Conservation (phyloP, 2,329 filamentous ascomycete genomes). For the Zymoseptoria ardabiliae region DNA sequence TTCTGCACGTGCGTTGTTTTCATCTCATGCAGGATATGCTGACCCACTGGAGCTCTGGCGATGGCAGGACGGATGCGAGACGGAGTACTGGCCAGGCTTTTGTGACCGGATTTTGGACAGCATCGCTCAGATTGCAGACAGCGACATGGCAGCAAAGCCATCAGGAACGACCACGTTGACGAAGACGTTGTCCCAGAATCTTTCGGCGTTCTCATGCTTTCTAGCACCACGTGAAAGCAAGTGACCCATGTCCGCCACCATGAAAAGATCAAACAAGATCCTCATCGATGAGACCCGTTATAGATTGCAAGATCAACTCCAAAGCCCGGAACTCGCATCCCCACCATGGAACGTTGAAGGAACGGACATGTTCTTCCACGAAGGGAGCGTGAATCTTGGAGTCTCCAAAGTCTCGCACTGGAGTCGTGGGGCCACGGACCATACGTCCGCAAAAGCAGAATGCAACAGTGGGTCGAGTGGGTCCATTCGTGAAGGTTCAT, state of each 20-base stretch:
- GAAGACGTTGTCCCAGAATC: too few relatives aligned
- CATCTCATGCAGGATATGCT: background rate
- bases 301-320: background rate
- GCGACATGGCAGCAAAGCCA: background rate
- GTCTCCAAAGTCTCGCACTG: background rate
- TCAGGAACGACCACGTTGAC: too few relatives aligned
- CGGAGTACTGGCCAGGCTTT: background rate
- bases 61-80: background rate
- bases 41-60: background rate
- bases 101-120: background rate
- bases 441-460: background rate
- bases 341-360: background rate
- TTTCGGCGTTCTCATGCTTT: too few relatives aligned
- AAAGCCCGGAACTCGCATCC: background rate
- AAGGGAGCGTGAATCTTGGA: background rate
- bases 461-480: background rate
- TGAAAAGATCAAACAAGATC: background rate
- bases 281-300: background rate
- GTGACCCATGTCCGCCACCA: background rate
- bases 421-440: background rate
- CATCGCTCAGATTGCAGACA: background rate
- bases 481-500: background rate
- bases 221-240: background rate
- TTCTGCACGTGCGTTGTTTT: background rate
- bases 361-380: background rate